Evolutionary conservation across 1,284 basidiomycete species (phyloP).

Genomic region (Ceratobasidium sp.): DNA sequence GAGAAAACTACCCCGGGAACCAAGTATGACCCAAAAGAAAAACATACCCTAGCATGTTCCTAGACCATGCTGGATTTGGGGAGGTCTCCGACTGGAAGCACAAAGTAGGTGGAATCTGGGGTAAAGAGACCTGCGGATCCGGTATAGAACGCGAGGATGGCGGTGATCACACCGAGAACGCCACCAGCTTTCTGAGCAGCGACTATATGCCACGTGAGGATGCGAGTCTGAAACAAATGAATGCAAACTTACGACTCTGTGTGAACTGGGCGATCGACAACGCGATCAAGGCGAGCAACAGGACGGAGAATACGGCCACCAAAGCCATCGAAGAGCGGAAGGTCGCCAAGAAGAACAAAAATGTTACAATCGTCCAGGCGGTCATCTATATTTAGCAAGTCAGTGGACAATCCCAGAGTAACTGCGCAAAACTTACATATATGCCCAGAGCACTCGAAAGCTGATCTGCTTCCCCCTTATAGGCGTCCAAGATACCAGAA

Average conservation of each 20-base stretch:
- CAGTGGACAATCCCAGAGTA: neutral
- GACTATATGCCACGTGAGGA: neutral
- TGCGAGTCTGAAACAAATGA: neutral
- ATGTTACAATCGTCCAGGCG: constrained; percentile 46
- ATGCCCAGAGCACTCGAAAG: constrained; percentile 42
- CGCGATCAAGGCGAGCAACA: constrained; percentile 52
- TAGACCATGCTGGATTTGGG: neutral
- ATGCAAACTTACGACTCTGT: constrained; percentile 11
- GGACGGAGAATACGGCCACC: constrained; percentile 53
- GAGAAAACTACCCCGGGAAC: too few relatives aligned
- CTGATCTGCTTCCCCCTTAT: constrained; percentile 31
- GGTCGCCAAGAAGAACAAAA: constrained; percentile 47
- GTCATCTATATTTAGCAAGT: constrained; percentile 15
- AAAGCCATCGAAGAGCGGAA: constrained; percentile 49
- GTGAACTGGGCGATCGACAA: constrained; percentile 41
- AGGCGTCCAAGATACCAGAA: constrained; percentile 42
- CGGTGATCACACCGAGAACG: constrained; percentile 71
- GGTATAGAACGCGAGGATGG: constrained; percentile 71
- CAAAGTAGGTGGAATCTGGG: constrained; percentile 50
- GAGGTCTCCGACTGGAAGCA: constrained; percentile 35
- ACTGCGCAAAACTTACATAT: constrained; percentile 31
- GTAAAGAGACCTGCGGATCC: constrained; percentile 68
- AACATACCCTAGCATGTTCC: neutral
- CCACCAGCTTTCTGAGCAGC: constrained; percentile 69
- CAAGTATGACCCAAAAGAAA: too few relatives aligned